These are phyloP conservation scores for Malassezia slooffiae DNA, from an alignment of 1,284 basidiomycete genomes.

Conservation along the genomic window DNA sequence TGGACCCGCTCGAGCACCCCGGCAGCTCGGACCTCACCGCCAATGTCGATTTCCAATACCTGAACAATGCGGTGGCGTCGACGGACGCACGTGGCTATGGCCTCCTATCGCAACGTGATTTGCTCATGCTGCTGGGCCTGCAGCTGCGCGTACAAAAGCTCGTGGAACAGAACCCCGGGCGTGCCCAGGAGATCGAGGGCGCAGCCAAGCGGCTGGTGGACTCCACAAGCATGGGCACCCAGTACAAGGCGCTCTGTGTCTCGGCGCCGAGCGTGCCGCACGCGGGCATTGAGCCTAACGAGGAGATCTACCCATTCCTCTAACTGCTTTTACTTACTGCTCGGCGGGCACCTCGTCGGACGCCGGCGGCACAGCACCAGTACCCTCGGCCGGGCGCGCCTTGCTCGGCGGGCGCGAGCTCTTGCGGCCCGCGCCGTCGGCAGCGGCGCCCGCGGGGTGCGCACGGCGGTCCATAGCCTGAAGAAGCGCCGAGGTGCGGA, in stretches of 20 bases:
- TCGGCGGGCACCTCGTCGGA: background rate
- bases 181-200: slow-evolving; percentile 48
- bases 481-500: slow-evolving; percentile 79
- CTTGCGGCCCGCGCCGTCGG: slow-evolving; percentile 3
- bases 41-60: slow-evolving; percentile 87
- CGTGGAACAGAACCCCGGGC: slow-evolving; percentile 5
- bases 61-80: slow-evolving; percentile 61
- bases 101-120: slow-evolving; percentile 59
- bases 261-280: slow-evolving; percentile 1
- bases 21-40: slow-evolving; percentile 84
- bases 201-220: slow-evolving; percentile 53
- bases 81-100: slow-evolving; percentile 52
- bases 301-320: slow-evolving; percentile 15
- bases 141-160: slow-evolving; percentile 51
- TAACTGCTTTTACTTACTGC: background rate
- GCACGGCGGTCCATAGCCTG: slow-evolving; percentile 62
- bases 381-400: slow-evolving; percentile 7
- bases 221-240: slow-evolving; percentile 52
- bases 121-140: slow-evolving; percentile 57
- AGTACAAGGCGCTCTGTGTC: slow-evolving; percentile 52
- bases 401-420: background rate
- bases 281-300: background rate
- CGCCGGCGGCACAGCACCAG: slow-evolving; percentile 1
- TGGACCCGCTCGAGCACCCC: slow-evolving; percentile 71
- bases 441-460: slow-evolving; percentile 26